Conservation (phyloP, 768 basidiomycete genomes). For the Lyophyllum atratum region DNA sequence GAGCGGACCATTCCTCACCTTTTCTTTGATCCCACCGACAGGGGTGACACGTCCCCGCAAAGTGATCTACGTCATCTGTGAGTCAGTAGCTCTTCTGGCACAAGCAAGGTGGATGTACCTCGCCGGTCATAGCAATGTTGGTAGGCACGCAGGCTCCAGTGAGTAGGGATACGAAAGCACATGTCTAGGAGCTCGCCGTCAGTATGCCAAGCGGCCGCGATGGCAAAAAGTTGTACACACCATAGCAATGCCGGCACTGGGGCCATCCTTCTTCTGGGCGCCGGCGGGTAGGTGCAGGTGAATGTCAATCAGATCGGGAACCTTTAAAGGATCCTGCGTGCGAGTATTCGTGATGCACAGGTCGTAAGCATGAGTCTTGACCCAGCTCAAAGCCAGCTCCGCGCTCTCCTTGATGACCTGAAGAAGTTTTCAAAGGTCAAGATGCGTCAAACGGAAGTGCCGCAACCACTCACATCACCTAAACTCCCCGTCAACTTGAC, state of each 20-base stretch:
- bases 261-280: conserved; percentile 92
- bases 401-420: conserved; percentile 91
- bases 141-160: conserved; percentile 74
- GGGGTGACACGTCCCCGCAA: conserved; percentile 80
- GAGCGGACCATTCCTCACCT: conserved; percentile 31
- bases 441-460: background rate
- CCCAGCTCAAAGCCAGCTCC: conserved; percentile 90
- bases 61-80: conserved; percentile 55
- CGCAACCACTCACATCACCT: conserved; percentile 58
- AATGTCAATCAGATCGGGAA: conserved; percentile 73
- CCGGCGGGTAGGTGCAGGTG: conserved; percentile 90
- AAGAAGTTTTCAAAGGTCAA: background rate
- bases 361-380: conserved; percentile 82
- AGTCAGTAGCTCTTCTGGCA: background rate
- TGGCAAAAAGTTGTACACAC: conserved; percentile 36
- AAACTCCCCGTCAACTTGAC: conserved; percentile 82
- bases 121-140: conserved; percentile 87
- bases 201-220: background rate
- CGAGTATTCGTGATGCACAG: conserved; percentile 72
- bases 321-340: conserved; percentile 73
- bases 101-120: conserved; percentile 43
- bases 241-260: conserved; percentile 89
- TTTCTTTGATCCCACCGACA: conserved; percentile 92
- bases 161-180: conserved; percentile 85
- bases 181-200: conserved; percentile 45